phyloP scores from a whole-genome alignment of 75 land plant genomes.

The Cryptomeria japonica region DNA sequence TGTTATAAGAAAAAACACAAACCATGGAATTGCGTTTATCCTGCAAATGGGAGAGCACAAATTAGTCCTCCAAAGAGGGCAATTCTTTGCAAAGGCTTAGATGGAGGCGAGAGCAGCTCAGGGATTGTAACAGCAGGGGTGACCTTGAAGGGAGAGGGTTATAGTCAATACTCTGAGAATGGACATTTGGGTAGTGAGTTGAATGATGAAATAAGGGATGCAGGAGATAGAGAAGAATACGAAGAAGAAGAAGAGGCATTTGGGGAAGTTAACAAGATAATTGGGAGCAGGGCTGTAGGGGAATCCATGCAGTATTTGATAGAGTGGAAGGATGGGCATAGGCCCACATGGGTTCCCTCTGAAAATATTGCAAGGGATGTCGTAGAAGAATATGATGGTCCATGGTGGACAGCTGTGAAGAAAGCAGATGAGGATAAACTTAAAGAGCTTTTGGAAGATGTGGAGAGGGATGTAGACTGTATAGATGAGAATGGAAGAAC shows the following conservation, averaged over 20 bases:
- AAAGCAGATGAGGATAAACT: slow-evolving; percentile 77
- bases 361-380: slow-evolving; percentile 77
- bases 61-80: neutral
- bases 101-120: neutral
- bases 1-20: neutral
- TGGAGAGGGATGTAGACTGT: slow-evolving; percentile 71
- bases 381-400: slow-evolving; percentile 82
- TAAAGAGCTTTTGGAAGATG: slow-evolving; percentile 38
- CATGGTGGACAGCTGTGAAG: slow-evolving; percentile 93
- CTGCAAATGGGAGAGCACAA: neutral
- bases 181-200: neutral
- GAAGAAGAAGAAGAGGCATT: slow-evolving; percentile 44
- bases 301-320: slow-evolving; percentile 73
- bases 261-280: slow-evolving; percentile 81
- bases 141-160: neutral
- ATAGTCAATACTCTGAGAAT: neutral
- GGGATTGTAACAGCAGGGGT: neutral
- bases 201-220: neutral
- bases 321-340: slow-evolving; percentile 96
- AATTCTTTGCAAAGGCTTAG: neutral
- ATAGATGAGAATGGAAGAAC: slow-evolving; percentile 79
- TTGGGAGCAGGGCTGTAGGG: slow-evolving; percentile 75
- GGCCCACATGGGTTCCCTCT: slow-evolving; percentile 83
- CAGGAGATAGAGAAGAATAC: neutral
- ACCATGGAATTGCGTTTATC: slow-evolving; percentile 1